Percentiles rank a stretch among this genome's conserved stretches.
Evolutionary conservation across 2,329 filamentous ascomycete species (phyloP).

Genomic region (Phoma sp.): DNA sequence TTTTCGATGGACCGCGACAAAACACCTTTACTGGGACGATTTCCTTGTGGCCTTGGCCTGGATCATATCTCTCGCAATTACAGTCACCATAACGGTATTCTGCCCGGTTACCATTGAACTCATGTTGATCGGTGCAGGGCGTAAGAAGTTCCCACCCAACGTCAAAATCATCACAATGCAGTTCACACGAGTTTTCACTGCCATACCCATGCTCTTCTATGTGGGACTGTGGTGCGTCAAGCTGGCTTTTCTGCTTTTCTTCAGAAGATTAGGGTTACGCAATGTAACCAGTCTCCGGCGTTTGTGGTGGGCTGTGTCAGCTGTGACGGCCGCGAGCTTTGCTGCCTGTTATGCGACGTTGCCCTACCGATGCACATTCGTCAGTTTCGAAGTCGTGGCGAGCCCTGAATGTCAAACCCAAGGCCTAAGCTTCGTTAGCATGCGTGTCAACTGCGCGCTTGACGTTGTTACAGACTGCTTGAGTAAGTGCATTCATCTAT

Average conservation of each 20-base stretch:
- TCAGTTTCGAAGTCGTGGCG: slow-evolving; percentile 3
- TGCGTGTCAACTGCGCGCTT: slow-evolving; percentile 19
- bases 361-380: slow-evolving; percentile 20
- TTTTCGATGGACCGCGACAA: slow-evolving; percentile 9
- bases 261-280: slow-evolving; percentile 13
- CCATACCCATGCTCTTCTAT: slow-evolving; percentile 21
- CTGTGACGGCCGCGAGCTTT: slow-evolving; percentile 7
- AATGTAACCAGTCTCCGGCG: not conserved
- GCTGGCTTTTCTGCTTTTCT: slow-evolving; percentile 23
- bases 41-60: too few relatives aligned
- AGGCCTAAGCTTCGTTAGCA: slow-evolving; percentile 8
- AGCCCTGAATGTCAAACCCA: slow-evolving; percentile 13
- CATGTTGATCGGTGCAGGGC: slow-evolving; percentile 7
- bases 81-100: not conserved
- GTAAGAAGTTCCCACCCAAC: slow-evolving; percentile 4
- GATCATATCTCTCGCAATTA: slow-evolving; percentile 16
- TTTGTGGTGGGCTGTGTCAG: slow-evolving; percentile 16
- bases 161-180: slow-evolving; percentile 12
- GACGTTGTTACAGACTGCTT: slow-evolving; percentile 23
- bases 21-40: slow-evolving; percentile 23
- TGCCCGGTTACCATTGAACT: slow-evolving; percentile 10
- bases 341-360: slow-evolving; percentile 11
- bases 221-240: slow-evolving; percentile 24
- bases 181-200: slow-evolving; percentile 12
- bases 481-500: slow-evolving; percentile 12